phyloP scores from a whole-genome alignment of 2,329 filamentous ascomycete genomes.

The Leptosphaerulina australis region DNA sequence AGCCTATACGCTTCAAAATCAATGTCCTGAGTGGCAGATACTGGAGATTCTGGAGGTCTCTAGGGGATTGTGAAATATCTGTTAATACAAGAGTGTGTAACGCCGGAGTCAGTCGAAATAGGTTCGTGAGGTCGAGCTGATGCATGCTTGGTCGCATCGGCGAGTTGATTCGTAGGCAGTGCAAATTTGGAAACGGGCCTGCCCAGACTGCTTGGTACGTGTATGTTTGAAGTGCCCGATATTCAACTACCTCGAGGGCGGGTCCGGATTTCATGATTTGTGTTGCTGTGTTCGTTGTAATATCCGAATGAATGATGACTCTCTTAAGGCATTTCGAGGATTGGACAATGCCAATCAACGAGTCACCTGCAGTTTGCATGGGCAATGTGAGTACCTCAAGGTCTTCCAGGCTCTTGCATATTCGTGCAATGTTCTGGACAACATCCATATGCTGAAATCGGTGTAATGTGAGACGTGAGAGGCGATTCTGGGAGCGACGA shows the following conservation, averaged over 20 bases:
- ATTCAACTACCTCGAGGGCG: conserved; percentile 34
- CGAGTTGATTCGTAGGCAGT: conserved; percentile 20
- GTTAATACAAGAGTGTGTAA: conserved; percentile 14
- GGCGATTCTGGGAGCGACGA: conserved; percentile 45
- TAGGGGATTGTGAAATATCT: neutral
- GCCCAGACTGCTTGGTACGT: conserved; percentile 27
- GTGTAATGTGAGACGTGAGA: conserved; percentile 43
- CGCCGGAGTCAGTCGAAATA: conserved; percentile 1
- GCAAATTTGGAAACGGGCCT: conserved; percentile 33
- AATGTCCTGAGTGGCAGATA: conserved; percentile 14
- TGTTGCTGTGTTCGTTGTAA: conserved; percentile 34
- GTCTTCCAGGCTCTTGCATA: conserved; percentile 44
- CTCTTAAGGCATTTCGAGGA: conserved; percentile 33
- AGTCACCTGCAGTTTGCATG: conserved; percentile 28
- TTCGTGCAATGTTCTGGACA: conserved; percentile 47
- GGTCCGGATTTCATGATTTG: conserved; percentile 38
- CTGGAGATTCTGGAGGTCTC: neutral
- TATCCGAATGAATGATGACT: conserved; percentile 32
- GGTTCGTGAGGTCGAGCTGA: neutral
- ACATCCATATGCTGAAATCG: conserved; percentile 50
- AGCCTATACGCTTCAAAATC: conserved; percentile 13
- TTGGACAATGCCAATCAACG: conserved; percentile 40
- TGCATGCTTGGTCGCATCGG: neutral
- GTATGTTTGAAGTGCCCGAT: conserved; percentile 9
- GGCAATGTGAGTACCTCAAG: conserved; percentile 42